Percentiles rank a stretch among this genome's conserved stretches.
Conservation (phyloP, 352 stramenopile species). For the Phytopythium oedochilum region DNA sequence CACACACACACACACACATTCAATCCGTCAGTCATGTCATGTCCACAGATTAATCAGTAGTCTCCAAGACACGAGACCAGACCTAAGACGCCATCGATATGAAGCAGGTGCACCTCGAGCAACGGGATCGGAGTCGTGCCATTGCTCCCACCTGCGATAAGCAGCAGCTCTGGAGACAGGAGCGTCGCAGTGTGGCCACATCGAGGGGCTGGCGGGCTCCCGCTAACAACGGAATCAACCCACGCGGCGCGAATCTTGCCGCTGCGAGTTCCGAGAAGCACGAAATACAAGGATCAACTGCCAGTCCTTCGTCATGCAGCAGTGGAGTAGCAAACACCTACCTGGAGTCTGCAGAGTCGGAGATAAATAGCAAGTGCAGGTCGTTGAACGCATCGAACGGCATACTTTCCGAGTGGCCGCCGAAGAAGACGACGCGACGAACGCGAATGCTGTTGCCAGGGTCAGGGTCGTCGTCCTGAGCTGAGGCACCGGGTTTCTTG, state of each 20-base stretch:
- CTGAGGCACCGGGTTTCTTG: neutral
- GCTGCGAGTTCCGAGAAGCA: neutral
- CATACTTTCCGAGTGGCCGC: constrained; percentile 60
- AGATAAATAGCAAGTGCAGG: constrained; percentile 41
- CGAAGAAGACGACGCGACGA: constrained; percentile 58
- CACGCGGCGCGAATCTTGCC: constrained; percentile 30
- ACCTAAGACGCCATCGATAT: constrained; percentile 34
- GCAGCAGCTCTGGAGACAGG: constrained; percentile 28
- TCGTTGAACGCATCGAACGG: constrained; percentile 68
- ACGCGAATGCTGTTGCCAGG: constrained; percentile 16
- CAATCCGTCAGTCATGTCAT: neutral
- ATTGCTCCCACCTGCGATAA: constrained; percentile 63
- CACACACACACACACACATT: constrained; percentile 1
- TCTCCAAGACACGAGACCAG: neutral
- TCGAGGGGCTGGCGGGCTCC: constrained; percentile 30
- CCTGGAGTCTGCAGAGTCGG: constrained; percentile 9
- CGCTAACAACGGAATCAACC: constrained; percentile 24
- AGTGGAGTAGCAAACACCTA: neutral
- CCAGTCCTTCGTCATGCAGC: neutral
- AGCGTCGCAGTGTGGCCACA: constrained; percentile 47
- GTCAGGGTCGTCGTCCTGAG: neutral
- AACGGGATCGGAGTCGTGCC: constrained; percentile 43
- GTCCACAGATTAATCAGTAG: neutral
- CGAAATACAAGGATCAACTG: neutral
- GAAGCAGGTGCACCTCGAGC: constrained; percentile 35